Conservation (phyloP, 805 yeast species). For the Ogataea pini region DNA sequence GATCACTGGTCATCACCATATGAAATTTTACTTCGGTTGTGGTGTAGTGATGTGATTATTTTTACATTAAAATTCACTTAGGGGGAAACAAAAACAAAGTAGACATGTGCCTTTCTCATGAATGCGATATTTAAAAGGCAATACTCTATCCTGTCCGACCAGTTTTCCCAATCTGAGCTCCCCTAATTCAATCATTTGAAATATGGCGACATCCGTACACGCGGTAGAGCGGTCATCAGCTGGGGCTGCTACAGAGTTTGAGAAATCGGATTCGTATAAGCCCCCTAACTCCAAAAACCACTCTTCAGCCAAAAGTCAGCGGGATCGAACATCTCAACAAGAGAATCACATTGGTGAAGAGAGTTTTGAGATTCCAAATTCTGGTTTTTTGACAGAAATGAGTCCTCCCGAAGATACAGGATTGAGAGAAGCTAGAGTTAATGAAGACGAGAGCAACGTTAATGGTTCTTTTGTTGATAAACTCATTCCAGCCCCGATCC, state of each 20-base stretch:
- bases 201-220: neutral
- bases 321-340: neutral
- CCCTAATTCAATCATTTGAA: neutral
- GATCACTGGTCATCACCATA: too few relatives aligned
- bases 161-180: too few relatives aligned
- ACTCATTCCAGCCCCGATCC: conserved; percentile 6
- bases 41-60: conserved; percentile 3
- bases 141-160: too few relatives aligned
- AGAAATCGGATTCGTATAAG: neutral
- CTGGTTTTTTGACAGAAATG: neutral
- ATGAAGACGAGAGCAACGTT: conserved; percentile 3
- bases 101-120: neutral
- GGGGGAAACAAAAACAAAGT: conserved; percentile 13
- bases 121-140: neutral
- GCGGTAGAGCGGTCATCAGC: neutral
- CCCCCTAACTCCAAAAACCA: neutral
- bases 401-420: conserved; percentile 15
- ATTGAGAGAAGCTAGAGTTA: conserved; percentile 5
- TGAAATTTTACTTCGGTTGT: too few relatives aligned
- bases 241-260: neutral
- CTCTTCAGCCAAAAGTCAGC: neutral
- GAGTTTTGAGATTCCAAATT: conserved; percentile 11
- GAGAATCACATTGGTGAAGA: conserved; percentile 8
- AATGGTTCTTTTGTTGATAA: conserved; percentile 1
- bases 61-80: neutral